phyloP scores from a whole-genome alignment of 2,329 filamentous ascomycete species.

The Penicillium sp. region DNA sequence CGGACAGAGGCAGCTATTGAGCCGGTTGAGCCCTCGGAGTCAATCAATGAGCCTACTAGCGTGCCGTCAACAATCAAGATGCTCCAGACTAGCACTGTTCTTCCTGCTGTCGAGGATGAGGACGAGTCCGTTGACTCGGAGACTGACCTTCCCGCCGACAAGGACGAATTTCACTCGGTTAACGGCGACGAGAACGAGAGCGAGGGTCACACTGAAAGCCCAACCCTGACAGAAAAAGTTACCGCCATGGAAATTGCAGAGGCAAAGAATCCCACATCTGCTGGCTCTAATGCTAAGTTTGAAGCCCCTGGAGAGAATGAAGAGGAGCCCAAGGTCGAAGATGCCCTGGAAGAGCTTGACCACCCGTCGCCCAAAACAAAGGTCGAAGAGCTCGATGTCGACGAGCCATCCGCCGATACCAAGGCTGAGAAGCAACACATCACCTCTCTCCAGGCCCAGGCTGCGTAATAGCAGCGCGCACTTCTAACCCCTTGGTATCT shows the following conservation, averaged over 20 bases:
- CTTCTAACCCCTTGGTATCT: background rate
- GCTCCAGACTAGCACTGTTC: constrained; percentile 18
- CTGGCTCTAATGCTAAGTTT: background rate
- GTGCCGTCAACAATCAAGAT: constrained; percentile 14
- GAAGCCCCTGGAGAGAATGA: background rate
- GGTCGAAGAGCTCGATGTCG: constrained; percentile 1
- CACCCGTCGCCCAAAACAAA: background rate
- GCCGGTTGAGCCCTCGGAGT: constrained; percentile 19
- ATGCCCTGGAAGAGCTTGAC: background rate
- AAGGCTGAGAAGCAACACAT: background rate
- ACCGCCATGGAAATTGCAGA: background rate
- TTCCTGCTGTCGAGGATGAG: constrained; percentile 25
- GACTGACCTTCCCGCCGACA: constrained; percentile 23
- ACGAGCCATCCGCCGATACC: background rate
- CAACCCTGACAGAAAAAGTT: background rate
- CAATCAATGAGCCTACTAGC: constrained; percentile 8
- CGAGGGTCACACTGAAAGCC: constrained; percentile 5
- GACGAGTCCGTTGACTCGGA: constrained; percentile 21
- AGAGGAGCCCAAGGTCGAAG: background rate
- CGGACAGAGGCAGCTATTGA: constrained; percentile 19
- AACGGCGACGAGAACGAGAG: constrained; percentile 32
- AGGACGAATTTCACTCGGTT: constrained; percentile 45
- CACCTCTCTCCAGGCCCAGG: background rate
- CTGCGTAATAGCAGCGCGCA: background rate
- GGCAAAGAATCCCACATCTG: background rate